A percentile compares a stretch with the other conserved stretches of the same genome.
Evolutionary conservation across 2,329 filamentous ascomycete species (phyloP).

Genomic region (Pyrenochaeta sp.): DNA sequence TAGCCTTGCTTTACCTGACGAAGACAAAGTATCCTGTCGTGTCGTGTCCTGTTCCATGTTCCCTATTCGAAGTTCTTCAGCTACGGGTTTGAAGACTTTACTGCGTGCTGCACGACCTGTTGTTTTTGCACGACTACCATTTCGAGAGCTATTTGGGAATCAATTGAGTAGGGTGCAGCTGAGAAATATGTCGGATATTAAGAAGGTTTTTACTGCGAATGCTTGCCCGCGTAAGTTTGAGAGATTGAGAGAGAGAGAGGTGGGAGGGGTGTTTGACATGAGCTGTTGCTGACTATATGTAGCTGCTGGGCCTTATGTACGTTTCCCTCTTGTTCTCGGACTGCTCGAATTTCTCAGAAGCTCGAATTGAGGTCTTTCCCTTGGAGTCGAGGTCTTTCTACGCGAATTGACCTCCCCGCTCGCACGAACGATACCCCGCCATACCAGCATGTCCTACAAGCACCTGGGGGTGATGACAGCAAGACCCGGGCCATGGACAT

Average conservation of each 20-base stretch:
- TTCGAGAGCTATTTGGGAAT: no score
- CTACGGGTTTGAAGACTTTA: slow-evolving; percentile 2
- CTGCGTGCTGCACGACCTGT: background rate
- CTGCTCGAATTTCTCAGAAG: background rate
- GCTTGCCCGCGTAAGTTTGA: slow-evolving; percentile 53
- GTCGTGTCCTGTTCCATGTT: no score
- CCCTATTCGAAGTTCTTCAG: no score
- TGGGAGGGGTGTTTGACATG: slow-evolving; percentile 1
- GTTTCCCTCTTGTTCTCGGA: slow-evolving; percentile 23
- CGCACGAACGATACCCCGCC: background rate
- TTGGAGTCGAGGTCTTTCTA: no score
- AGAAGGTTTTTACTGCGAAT: slow-evolving; percentile 53
- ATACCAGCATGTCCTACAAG: no score
- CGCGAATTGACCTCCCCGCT: no score
- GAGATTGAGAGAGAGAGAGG: background rate
- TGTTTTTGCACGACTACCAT: background rate
- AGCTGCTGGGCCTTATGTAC: slow-evolving; percentile 56
- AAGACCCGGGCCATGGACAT: no score
- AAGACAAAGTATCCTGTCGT: background rate
- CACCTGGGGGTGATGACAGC: no score
- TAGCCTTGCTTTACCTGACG: slow-evolving; percentile 29
- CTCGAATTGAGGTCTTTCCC: background rate
- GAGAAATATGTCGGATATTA: slow-evolving; percentile 54
- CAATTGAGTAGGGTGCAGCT: slow-evolving; percentile 1
- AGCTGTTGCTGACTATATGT: slow-evolving; percentile 12